Evolutionary conservation across 2,329 filamentous ascomycete species (phyloP), one percentile per base, ranked within the genome.

Genomic region (Aspergillus glaucus): DNA sequence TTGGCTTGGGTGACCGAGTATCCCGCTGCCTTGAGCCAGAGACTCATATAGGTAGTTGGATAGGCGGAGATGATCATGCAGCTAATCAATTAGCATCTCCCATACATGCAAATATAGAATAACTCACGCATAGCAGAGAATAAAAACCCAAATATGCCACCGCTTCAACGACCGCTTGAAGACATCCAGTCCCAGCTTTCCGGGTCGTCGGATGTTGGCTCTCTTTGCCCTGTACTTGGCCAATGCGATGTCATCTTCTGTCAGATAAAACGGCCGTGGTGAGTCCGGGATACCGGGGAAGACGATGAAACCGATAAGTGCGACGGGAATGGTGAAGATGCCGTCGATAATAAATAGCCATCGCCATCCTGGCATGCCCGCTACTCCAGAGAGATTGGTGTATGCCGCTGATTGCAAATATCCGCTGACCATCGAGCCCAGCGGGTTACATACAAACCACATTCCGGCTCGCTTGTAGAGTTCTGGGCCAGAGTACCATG

Each of bases 261-360:
- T 67, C 9, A 74, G 43, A 44, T 62, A 71, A 39, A 70, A 71
- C 1, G 72, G 68, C 15, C 68, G 70, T 1, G 70, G 66, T 2
- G 59, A 62, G 32, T 70, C 71, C 0, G 73, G 73, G 55, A 65
- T 66, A 0, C 70, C 71, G 0, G 72, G 71, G 45, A 65, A 65
- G 3, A 79, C 70, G 6, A 80, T 60, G 56, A 74, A 82, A 0
- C 79, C 79, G 4, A 76, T 71, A 1, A 81, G 48, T 2, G 77
- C 77, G 12, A 82, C 74, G 0, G 79, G 79, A 3, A 82, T 67
- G 2, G 76, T 79, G 54, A 81, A 80, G 36, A 79, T 65, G 0
- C 76, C 76, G 55, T 82, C 78, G 39, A 81, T 77, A 36, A 83
- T 76, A 48, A 82, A 83, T 0, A 82, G 66, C 78, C 75, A 78